phyloP scores from a whole-genome alignment of 352 stramenopile species.

The Phytopythium sindhum region DNA sequence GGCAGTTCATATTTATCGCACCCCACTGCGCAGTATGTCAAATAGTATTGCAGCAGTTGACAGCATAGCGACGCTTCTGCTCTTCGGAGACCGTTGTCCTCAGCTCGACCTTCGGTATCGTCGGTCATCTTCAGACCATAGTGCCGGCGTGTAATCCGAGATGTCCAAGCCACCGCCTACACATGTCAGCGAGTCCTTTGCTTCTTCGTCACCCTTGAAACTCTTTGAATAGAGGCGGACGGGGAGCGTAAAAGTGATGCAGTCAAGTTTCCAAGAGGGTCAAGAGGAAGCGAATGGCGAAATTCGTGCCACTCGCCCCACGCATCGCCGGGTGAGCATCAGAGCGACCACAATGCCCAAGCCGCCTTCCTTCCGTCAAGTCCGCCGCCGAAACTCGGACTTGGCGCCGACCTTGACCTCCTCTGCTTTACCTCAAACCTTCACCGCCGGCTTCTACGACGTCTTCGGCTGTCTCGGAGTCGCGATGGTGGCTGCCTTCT shows the following conservation, averaged over 20 bases:
- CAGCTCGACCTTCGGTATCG: too few species aligned
- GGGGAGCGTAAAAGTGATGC: not conserved
- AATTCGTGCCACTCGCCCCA: too few species aligned
- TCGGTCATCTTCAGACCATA: not conserved
- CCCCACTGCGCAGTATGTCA: too few species aligned
- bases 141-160: too few species aligned
- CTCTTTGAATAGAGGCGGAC: not conserved
- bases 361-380: not conserved
- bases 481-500: conserved; percentile 35
- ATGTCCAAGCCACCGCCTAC: not conserved
- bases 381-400: not conserved
- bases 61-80: too few species aligned
- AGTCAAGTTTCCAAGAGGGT: not conserved
- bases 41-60: too few species aligned
- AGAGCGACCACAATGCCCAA: not conserved
- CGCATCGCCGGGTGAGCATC: not conserved
- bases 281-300: too few species aligned
- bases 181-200: not conserved
- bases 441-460: conserved; percentile 33
- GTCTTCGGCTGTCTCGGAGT: conserved; percentile 41
- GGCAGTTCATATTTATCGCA: too few species aligned
- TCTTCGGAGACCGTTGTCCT: too few species aligned
- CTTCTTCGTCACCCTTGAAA: not conserved
- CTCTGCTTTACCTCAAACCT: not conserved
- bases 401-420: not conserved